Conservation (phyloP, 2,329 filamentous ascomycete species). For the Byssothecium circinans region DNA sequence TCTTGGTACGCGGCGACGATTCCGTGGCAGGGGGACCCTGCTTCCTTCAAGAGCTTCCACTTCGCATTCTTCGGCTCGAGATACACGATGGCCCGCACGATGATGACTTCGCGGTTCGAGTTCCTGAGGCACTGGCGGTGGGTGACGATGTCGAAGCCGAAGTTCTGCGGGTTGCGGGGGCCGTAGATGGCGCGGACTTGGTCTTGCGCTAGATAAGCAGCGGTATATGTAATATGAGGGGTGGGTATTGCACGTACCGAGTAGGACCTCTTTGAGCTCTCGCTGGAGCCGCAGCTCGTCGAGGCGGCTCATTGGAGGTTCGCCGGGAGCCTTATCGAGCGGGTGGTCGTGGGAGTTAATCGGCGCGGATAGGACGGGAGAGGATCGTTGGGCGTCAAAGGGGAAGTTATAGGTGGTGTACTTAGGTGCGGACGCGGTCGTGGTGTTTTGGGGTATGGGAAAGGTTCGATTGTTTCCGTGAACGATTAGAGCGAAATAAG, state of each 20-base stretch:
- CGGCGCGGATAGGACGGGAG: too few relatives aligned
- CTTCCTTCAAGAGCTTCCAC: constrained; percentile 6
- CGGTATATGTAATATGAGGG: too few relatives aligned
- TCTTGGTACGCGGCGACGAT: constrained; percentile 5
- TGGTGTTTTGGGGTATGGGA: too few relatives aligned
- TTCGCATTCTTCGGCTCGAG: not conserved
- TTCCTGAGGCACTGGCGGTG: not conserved
- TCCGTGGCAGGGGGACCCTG: not conserved
- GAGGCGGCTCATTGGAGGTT: not conserved
- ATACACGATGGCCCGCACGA: constrained; percentile 1
- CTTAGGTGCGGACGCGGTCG: too few relatives aligned
- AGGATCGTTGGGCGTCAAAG: too few relatives aligned
- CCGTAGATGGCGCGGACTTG: constrained; percentile 2
- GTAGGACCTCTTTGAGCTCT: not conserved
- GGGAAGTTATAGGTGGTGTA: too few relatives aligned
- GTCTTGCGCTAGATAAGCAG: not conserved
- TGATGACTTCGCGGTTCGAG: not conserved
- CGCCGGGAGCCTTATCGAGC: not conserved
- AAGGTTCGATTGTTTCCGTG: too few relatives aligned
- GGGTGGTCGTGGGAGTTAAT: too few relatives aligned
- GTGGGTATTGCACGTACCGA: not conserved
- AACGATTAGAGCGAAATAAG: too few relatives aligned
- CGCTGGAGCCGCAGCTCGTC: constrained; percentile 1
- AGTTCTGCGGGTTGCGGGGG: not conserved
- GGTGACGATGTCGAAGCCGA: constrained; percentile 6